phyloP scores from a whole-genome alignment of 108 stramenopile genomes.

The Nannochloropsis salina region DNA sequence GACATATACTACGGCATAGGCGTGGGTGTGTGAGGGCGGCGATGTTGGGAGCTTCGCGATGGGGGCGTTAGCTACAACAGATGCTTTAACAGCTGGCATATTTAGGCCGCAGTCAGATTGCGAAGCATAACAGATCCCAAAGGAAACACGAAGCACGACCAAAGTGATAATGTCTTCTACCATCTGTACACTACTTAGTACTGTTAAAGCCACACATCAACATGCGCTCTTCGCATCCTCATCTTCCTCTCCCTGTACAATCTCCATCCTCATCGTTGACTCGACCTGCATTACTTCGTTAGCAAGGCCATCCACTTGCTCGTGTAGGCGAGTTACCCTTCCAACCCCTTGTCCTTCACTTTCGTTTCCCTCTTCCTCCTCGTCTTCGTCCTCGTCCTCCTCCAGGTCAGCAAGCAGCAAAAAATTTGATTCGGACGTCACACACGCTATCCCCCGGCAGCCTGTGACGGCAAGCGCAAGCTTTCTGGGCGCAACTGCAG shows the following conservation, averaged over 20 bases:
- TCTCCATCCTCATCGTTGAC: not conserved
- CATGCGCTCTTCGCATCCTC: not conserved
- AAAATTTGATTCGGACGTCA: conserved; percentile 25
- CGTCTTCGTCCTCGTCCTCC: conserved; percentile 39
- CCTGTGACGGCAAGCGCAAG: conserved; percentile 36
- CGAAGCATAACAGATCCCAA: not conserved
- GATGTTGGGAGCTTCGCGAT: too few species aligned
- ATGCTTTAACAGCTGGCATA: too few species aligned
- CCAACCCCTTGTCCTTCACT: not conserved
- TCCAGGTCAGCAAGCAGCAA: conserved; percentile 37
- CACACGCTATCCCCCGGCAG: conserved; percentile 31
- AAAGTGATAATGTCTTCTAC: too few species aligned
- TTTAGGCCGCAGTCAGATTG: too few species aligned
- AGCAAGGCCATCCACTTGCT: not conserved
- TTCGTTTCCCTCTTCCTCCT: not conserved
- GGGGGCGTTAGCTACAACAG: too few species aligned
- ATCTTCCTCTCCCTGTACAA: not conserved
- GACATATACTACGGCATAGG: conserved; percentile 11
- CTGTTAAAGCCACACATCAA: not conserved
- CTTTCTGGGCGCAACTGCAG: not conserved
- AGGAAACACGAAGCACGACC: not conserved
- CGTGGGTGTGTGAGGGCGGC: not conserved
- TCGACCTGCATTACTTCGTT: conserved; percentile 8
- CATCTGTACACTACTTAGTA: too few species aligned
- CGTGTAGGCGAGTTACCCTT: not conserved